Percentiles rank a stretch among this genome's conserved stretches.
Conservation (phyloP, 495 filamentous ascomycete species). For the Talaromyces thailandensis region DNA sequence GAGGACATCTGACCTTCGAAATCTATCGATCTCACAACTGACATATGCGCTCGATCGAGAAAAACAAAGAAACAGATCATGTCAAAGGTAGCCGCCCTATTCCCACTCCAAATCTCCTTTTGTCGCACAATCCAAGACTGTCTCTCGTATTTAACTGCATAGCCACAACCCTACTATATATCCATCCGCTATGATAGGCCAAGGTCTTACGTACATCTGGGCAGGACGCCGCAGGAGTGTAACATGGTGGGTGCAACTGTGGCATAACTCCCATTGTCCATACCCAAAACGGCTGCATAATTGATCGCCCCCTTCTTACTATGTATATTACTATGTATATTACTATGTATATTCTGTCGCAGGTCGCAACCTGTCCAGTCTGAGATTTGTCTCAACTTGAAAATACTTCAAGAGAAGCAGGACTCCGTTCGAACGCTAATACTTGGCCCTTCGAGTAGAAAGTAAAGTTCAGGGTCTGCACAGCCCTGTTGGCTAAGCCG, state of each 20-base stretch:
- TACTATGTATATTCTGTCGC: no score
- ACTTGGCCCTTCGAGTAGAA: background rate
- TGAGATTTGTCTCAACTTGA: background rate
- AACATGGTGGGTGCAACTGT: background rate
- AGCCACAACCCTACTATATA: background rate
- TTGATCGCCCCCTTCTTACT: background rate
- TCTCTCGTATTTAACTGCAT: background rate
- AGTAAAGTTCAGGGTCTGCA: background rate
- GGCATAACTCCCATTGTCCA: background rate
- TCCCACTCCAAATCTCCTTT: background rate
- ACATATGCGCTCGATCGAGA: background rate
- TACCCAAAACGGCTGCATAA: background rate
- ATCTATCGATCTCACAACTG: background rate
- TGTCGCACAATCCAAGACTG: background rate
- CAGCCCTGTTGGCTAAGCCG: background rate
- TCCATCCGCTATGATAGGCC: background rate
- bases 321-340: no score
- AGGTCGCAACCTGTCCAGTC: background rate
- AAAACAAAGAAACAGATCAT: background rate
- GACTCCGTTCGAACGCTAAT: background rate
- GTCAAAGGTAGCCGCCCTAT: background rate
- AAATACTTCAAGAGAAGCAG: background rate
- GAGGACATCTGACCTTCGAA: background rate
- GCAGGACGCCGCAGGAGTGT: background rate
- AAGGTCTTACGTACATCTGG: background rate